These are phyloP conservation scores for Fusarium secorum DNA, from an alignment of 2,329 filamentous ascomycete species.

Conservation along the genomic window DNA sequence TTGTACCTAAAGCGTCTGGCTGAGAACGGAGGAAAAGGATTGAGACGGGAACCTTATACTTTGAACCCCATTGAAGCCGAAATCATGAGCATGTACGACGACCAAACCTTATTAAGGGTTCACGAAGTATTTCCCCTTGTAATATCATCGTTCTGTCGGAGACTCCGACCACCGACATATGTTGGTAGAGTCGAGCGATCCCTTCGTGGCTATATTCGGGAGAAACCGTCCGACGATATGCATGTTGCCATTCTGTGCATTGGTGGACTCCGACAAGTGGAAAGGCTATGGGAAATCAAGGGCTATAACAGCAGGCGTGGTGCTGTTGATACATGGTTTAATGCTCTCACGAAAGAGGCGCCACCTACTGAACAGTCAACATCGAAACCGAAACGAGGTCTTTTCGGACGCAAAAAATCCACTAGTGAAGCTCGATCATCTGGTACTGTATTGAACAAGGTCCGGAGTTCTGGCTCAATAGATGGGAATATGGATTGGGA, in stretches of 20 bases:
- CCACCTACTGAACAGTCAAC: slow-evolving; percentile 48
- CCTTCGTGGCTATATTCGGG: slow-evolving; percentile 68
- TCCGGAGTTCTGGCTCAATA: slow-evolving; percentile 44
- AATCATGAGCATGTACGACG: slow-evolving; percentile 71
- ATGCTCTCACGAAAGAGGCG: slow-evolving; percentile 56
- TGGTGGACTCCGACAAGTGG: slow-evolving; percentile 68
- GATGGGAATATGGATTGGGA: slow-evolving; percentile 45
- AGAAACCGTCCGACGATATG: slow-evolving; percentile 68
- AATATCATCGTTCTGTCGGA: slow-evolving; percentile 69
- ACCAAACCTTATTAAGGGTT: slow-evolving; percentile 67
- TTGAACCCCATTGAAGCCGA: slow-evolving; percentile 68
- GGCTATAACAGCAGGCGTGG: slow-evolving; percentile 68
- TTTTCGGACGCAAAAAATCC: slow-evolving; percentile 68
- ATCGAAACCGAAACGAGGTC: slow-evolving; percentile 59
- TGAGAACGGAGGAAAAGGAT: slow-evolving; percentile 59
- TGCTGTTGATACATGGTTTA: slow-evolving; percentile 68
- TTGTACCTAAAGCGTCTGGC: slow-evolving; percentile 65
- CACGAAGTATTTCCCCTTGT: slow-evolving; percentile 72
- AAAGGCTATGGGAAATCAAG: slow-evolving; percentile 71
- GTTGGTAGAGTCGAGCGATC: slow-evolving; percentile 69
- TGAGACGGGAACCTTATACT: slow-evolving; percentile 63
- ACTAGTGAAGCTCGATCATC: slow-evolving; percentile 44
- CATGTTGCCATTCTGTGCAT: slow-evolving; percentile 67
- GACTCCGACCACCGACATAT: slow-evolving; percentile 70
- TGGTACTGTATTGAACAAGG: slow-evolving; percentile 38